Evolutionary conservation across 345 rosid species (phyloP).

Genomic region (Melastoma malabathricum): DNA sequence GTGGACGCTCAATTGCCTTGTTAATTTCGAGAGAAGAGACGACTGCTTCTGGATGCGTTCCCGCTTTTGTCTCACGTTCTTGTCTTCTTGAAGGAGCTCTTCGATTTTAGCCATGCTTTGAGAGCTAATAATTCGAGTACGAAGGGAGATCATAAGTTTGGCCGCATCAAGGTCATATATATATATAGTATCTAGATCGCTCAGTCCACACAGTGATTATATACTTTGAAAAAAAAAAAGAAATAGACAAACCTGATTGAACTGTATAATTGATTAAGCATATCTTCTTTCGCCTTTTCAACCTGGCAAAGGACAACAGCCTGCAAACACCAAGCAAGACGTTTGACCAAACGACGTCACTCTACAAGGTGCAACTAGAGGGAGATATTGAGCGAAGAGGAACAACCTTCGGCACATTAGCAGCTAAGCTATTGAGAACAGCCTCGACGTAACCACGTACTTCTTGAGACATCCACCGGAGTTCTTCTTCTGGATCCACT

Average conservation of each 20-base stretch:
- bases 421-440: constrained; percentile 96
- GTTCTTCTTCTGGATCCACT: constrained; percentile 96
- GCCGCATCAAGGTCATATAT: not conserved
- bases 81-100: constrained; percentile 84
- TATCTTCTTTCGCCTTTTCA: constrained; percentile 96
- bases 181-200: too few relatives aligned
- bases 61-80: constrained; percentile 63
- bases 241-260: constrained; percentile 50
- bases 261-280: constrained; percentile 90
- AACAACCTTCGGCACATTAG: constrained; percentile 89
- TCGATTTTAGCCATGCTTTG: constrained; percentile 69
- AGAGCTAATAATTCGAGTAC: constrained; percentile 29
- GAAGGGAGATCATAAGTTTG: constrained; percentile 2
- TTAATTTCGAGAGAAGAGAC: constrained; percentile 64
- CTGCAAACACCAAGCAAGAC: constrained; percentile 21
- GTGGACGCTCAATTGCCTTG: constrained; percentile 73
- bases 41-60: constrained; percentile 83
- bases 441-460: constrained; percentile 99
- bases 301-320: constrained; percentile 99
- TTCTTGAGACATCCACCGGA: constrained; percentile 99
- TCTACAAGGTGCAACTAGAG: not conserved
- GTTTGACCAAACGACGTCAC: too few relatives aligned
- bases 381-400: constrained; percentile 4
- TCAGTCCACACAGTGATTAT: too few relatives aligned
- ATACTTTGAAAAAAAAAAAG: too few relatives aligned